Percentiles rank a stretch among this genome's conserved stretches.
Conservation (phyloP, 345 rosid species). For the Barbarea vulgaris region DNA sequence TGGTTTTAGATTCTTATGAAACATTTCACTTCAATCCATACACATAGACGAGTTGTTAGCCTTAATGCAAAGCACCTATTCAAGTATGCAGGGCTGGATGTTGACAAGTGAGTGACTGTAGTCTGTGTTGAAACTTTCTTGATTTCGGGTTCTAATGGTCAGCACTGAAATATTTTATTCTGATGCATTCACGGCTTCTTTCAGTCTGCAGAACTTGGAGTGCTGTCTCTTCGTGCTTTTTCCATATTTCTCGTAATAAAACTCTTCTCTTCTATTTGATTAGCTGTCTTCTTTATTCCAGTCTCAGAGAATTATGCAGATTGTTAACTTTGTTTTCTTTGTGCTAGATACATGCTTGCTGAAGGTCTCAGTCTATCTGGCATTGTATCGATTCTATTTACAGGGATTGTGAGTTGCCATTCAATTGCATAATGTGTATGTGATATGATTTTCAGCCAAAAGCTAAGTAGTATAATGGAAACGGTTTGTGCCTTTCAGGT, state of each 20-base stretch:
- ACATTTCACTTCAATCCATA: neutral
- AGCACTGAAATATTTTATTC: slow-evolving; percentile 17
- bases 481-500: slow-evolving; percentile 38
- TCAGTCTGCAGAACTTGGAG: slow-evolving; percentile 97
- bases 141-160: slow-evolving; percentile 12
- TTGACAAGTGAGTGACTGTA: slow-evolving; percentile 80
- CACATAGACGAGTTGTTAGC: slow-evolving; percentile 45
- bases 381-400: slow-evolving; percentile 93
- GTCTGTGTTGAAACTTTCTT: slow-evolving; percentile 16
- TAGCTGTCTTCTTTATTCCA: slow-evolving; percentile 2
- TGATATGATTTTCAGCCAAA: slow-evolving; percentile 10
- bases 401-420: slow-evolving; percentile 80
- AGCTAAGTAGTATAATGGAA: slow-evolving; percentile 13
- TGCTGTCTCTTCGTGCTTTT: slow-evolving; percentile 97
- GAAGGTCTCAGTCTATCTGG: slow-evolving; percentile 99
- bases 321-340: slow-evolving; percentile 22
- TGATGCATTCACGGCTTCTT: slow-evolving; percentile 16
- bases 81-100: slow-evolving; percentile 97
- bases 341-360: slow-evolving; percentile 91
- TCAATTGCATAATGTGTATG: slow-evolving; percentile 14
- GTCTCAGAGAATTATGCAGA: slow-evolving; percentile 4
- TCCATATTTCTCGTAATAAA: slow-evolving; percentile 84
- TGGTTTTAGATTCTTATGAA: slow-evolving; percentile 24
- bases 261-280: slow-evolving; percentile 7
- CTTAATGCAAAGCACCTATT: slow-evolving; percentile 90